These are phyloP conservation scores for Albizia julibrissin DNA, from an alignment of 306 rosid genomes.

Conservation along the genomic window DNA sequence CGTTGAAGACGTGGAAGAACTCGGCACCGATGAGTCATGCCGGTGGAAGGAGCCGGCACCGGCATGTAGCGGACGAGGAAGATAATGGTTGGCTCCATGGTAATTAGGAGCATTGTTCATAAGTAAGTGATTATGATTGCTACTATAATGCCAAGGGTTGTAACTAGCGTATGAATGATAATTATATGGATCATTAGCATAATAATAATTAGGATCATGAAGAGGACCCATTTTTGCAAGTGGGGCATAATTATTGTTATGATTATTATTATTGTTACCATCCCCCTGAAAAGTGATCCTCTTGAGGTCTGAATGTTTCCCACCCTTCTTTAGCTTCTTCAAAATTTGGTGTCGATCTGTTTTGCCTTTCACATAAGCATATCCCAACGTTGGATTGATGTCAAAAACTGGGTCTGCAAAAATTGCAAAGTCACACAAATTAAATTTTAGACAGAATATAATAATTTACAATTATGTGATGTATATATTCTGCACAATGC, in stretches of 20 bases:
- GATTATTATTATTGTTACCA: not conserved
- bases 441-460: not conserved
- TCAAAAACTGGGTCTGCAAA: constrained; percentile 5
- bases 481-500: not conserved
- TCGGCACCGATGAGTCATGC: not conserved
- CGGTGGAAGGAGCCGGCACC: not conserved
- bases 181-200: not conserved
- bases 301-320: constrained; percentile 23
- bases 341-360: constrained; percentile 8
- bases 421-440: not conserved
- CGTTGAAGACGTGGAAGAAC: not conserved
- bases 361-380: constrained; percentile 25
- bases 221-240: not conserved
- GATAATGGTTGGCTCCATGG: not conserved
- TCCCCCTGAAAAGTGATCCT: constrained; percentile 20
- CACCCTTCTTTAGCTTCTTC: constrained; percentile 15
- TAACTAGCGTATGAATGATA: not conserved
- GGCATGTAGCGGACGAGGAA: not conserved
- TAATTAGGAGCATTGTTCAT: not conserved
- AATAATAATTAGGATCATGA: constrained; percentile 10
- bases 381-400: constrained; percentile 3
- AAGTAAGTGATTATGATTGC: not conserved
- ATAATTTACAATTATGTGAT: not conserved
- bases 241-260: not conserved
- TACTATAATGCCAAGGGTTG: not conserved